These are phyloP conservation scores for Camellia granthamiana DNA, from an alignment of 148 eudicot genomes.

Conservation along the genomic window DNA sequence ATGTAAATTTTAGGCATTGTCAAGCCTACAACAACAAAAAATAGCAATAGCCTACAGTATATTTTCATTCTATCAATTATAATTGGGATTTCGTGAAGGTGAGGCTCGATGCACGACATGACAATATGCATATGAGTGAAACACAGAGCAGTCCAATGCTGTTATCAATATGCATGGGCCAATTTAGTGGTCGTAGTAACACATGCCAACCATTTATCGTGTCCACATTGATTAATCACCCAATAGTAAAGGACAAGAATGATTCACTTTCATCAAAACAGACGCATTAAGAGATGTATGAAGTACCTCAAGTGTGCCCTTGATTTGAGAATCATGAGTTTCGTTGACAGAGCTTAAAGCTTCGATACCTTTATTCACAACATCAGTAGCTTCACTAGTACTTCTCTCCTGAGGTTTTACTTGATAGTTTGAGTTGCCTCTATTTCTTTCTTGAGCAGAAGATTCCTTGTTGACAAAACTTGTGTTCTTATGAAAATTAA, in stretches of 20 bases:
- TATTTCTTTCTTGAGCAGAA: slow-evolving; percentile 26
- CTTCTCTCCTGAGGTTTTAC: slow-evolving; percentile 29
- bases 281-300: background rate
- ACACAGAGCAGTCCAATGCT: background rate
- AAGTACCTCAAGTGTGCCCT: slow-evolving; percentile 44
- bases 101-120: no score
- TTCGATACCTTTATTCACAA: slow-evolving; percentile 34
- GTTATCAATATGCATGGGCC: background rate
- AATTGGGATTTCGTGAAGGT: no score
- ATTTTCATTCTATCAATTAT: no score
- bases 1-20: no score
- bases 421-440: slow-evolving; percentile 11
- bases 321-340: slow-evolving; percentile 24
- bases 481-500: slow-evolving; percentile 15
- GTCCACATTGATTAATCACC: background rate
- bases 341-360: slow-evolving; percentile 28
- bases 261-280: slow-evolving; percentile 6
- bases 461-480: slow-evolving; percentile 5
- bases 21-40: no score
- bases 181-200: background rate
- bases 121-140: background rate
- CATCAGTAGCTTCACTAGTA: slow-evolving; percentile 25
- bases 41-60: background rate
- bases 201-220: background rate
- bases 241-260: background rate